Base-by-base conservation (phyloP, 2,329 filamentous ascomycete genomes). In the Aspergillus felis region DNA sequence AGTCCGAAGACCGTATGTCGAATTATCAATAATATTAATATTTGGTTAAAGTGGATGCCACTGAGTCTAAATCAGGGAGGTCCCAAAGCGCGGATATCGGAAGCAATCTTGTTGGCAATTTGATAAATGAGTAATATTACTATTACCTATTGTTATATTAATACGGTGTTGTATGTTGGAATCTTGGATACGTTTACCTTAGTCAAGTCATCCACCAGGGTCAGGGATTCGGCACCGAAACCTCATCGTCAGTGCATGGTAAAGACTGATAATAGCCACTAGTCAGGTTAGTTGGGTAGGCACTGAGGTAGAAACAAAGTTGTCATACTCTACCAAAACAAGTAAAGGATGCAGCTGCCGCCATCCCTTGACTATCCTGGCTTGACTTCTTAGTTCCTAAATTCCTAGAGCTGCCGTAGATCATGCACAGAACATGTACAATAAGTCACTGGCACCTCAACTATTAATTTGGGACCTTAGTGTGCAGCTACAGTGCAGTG, bases 381-480 rank as follows among this genome's bases (percentile, higher is more conserved):
- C 41, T 44, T 24, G 42, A 25, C 58, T 54, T 38, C 41, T 22
- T 44, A 44, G 41, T 24, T 22, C 9, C 58, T 52, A 41, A 51
- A 47, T 53, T 52, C n/a, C 56, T 65, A 66, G 68, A 73, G 66
- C 66, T 60, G 64, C 61, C 69, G 70, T 66, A 73, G 71, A 74
- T 74, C 52, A 71, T 73, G 71, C 71, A 73, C 73, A 65, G 71
- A 73, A 73, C 64, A 68, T 68, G 61, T 65, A 63, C 24, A 27
- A 10, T 29, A 32, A 51, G 35, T 25, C 51, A 32, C 25, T 29
- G 49, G 3, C 22, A 44, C 27, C 49, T 42, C 29, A 22, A 35
- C 46, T 29, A 41, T 32, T 32, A 51, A 17, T 3, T 12, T 28
- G 47, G 46, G 29, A 29, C 49, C 52, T 12, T 49, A 38, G 35